These are phyloP conservation scores for Trypanosoma platydactyli DNA, from an alignment of 208 protist species.

Conservation along the genomic window DNA sequence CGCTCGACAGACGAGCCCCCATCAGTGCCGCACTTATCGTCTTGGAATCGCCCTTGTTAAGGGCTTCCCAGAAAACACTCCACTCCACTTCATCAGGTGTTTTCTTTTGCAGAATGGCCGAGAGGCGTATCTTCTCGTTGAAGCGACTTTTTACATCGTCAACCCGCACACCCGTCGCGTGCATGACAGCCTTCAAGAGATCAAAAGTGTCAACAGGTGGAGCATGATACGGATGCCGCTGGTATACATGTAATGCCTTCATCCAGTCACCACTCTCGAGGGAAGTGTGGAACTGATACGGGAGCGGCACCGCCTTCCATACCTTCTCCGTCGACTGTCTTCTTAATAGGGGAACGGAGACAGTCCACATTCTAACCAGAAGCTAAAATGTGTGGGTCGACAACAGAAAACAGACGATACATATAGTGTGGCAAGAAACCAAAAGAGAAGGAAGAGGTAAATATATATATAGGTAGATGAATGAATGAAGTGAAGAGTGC, in stretches of 20 bases:
- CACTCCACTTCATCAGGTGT: constrained; percentile 85
- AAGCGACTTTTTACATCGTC: constrained; percentile 87
- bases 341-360: constrained; percentile 2
- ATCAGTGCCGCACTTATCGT: constrained; percentile 71
- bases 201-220: constrained; percentile 87
- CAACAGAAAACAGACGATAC: constrained; percentile 1
- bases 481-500: not conserved
- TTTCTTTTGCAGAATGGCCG: constrained; percentile 65
- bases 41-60: constrained; percentile 81
- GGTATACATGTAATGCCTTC: constrained; percentile 73
- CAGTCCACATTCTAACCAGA: constrained; percentile 22
- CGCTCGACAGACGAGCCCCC: constrained; percentile 45
- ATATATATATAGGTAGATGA: not conserved
- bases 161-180: constrained; percentile 76
- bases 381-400: constrained; percentile 4
- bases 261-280: constrained; percentile 84
- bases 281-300: constrained; percentile 66
- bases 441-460: not conserved
- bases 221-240: constrained; percentile 86
- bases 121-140: constrained; percentile 84
- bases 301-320: constrained; percentile 87
- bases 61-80: constrained; percentile 81
- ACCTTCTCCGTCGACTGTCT: constrained; percentile 38
- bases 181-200: constrained; percentile 80
- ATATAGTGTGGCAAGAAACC: no score